Conservation (phyloP, 2,329 filamentous ascomycete species). For the Claviceps sp. region DNA sequence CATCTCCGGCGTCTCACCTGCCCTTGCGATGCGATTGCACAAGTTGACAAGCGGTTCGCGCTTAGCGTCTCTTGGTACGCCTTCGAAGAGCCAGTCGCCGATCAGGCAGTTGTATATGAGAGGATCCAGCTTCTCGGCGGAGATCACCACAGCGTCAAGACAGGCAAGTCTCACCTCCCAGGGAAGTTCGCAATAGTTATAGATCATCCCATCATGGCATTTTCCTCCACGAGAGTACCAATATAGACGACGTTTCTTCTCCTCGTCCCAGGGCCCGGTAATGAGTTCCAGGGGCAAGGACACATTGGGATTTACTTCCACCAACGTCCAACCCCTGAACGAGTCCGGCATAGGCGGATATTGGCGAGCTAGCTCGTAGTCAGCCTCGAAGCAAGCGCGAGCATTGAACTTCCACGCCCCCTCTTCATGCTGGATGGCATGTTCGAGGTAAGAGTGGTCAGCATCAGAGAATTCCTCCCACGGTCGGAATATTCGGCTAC, state of each 20-base stretch:
- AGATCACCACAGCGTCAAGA: too few species aligned
- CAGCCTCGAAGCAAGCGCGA: constrained; percentile 22
- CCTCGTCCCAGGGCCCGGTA: constrained; percentile 28
- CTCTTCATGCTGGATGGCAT: constrained; percentile 12
- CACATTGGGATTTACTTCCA: constrained; percentile 25
- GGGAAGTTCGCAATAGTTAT: constrained; percentile 4
- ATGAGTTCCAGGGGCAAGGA: constrained; percentile 28
- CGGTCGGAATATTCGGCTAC: too few species aligned
- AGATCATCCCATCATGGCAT: constrained; percentile 12
- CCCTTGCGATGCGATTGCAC: too few species aligned
- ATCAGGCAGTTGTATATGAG: too few species aligned
- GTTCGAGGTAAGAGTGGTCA: constrained; percentile 4
- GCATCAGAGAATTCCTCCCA: too few species aligned
- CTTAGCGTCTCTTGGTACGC: too few species aligned
- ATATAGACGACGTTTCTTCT: constrained; percentile 27
- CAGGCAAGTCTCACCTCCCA: too few species aligned
- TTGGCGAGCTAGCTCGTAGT: constrained; percentile 18
- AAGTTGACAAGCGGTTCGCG: too few species aligned
- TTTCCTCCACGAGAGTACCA: constrained; percentile 31
- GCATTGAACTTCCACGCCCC: constrained; percentile 19
- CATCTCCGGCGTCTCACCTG: too few species aligned
- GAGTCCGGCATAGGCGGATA: constrained; percentile 8
- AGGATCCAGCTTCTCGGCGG: too few species aligned
- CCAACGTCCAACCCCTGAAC: constrained; percentile 11
- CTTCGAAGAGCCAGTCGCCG: too few species aligned